phyloP scores from a whole-genome alignment of 2,329 filamentous ascomycete species.

The Penicillium sp. region DNA sequence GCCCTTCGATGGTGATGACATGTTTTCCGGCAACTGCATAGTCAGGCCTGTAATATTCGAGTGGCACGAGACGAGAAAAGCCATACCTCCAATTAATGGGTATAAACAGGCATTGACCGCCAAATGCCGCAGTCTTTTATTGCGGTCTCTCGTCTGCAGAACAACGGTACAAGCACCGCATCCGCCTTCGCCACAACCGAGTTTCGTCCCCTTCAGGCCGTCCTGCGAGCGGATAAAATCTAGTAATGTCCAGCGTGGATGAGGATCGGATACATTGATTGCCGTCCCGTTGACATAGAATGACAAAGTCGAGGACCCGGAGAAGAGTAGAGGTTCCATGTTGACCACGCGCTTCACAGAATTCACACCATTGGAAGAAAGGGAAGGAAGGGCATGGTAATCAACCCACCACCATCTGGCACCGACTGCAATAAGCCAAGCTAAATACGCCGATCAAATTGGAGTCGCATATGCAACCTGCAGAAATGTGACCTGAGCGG shows the following conservation, averaged over 20 bases:
- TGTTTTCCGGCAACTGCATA: slow-evolving; percentile 80
- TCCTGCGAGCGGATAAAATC: slow-evolving; percentile 70
- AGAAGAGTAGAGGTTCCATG: slow-evolving; percentile 14
- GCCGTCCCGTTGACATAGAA: slow-evolving; percentile 89
- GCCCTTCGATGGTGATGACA: slow-evolving; percentile 90
- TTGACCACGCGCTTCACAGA: not conserved
- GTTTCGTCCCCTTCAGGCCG: slow-evolving; percentile 85
- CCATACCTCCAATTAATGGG: slow-evolving; percentile 70
- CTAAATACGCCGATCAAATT: no score
- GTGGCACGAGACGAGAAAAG: no score
- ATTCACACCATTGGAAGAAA: no score
- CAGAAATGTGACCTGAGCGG: no score
- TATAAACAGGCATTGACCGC: slow-evolving; percentile 88
- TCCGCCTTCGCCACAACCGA: slow-evolving; percentile 74
- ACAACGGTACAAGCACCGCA: slow-evolving; percentile 90
- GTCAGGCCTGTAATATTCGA: no score
- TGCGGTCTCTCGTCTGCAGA: slow-evolving; percentile 45
- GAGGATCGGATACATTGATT: slow-evolving; percentile 68
- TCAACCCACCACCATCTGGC: no score
- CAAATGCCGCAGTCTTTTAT: slow-evolving; percentile 81
- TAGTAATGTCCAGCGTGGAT: slow-evolving; percentile 82
- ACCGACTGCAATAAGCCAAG: no score
- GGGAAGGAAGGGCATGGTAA: no score
- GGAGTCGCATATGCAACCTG: no score
- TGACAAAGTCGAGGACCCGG: slow-evolving; percentile 59